phyloP scores from a whole-genome alignment of 306 rosid genomes.

The Inga leiocalycina region DNA sequence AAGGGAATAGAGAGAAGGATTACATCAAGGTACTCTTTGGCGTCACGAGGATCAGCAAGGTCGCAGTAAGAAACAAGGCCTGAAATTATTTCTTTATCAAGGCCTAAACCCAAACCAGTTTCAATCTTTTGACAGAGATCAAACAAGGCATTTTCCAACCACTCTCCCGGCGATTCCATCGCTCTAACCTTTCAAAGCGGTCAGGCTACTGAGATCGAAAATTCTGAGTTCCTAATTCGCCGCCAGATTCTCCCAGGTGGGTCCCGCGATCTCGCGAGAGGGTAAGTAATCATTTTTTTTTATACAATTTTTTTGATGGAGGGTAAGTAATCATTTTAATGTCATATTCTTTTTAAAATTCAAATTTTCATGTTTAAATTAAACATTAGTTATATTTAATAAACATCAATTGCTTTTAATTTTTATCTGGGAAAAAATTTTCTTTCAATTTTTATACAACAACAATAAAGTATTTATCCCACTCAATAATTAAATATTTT shows the following conservation, averaged over 20 bases:
- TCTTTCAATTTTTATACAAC: no score
- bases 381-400: no score
- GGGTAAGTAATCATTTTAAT: no score
- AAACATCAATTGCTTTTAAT: no score
- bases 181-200: not conserved
- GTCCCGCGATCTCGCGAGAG: not conserved
- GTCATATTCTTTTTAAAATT: no score
- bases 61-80: slow-evolving; percentile 93
- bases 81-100: slow-evolving; percentile 78
- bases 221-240: not conserved
- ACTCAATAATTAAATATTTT: no score
- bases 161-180: slow-evolving; percentile 73
- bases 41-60: slow-evolving; percentile 82
- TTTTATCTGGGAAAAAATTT: no score
- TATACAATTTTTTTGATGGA: no score
- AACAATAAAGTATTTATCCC: no score
- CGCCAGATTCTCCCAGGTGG: not conserved
- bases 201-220: not conserved
- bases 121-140: slow-evolving; percentile 73
- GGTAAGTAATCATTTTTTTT: no score
- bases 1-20: slow-evolving; percentile 16
- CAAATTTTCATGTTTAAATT: no score
- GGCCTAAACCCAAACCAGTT: slow-evolving; percentile 66
- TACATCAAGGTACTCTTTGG: slow-evolving; percentile 94
- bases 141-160: slow-evolving; percentile 87